Percentiles rank a stretch among this genome's conserved stretches.
Evolutionary conservation across 1,284 basidiomycete species (phyloP).

Genomic region (Ganoderma lingzhi): DNA sequence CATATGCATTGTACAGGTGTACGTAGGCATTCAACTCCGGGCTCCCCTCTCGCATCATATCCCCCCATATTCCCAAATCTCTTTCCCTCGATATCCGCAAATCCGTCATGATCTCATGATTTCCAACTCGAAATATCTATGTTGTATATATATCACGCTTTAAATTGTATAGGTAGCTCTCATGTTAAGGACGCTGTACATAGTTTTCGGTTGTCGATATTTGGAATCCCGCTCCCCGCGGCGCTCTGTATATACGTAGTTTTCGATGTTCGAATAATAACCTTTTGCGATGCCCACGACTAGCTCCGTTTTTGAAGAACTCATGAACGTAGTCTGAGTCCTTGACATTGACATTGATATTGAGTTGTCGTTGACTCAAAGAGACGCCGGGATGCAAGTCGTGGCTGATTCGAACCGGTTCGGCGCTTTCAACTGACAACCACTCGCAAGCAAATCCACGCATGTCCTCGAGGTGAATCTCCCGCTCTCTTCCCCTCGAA

Average conservation of each 20-base stretch:
- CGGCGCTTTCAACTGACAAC: slow-evolving; percentile 28
- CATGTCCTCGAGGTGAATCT: slow-evolving; percentile 29
- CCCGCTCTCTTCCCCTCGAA: not conserved
- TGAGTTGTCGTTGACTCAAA: too few relatives aligned
- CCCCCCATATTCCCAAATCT: not conserved
- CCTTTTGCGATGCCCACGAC: slow-evolving; percentile 1
- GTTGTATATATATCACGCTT: slow-evolving; percentile 27
- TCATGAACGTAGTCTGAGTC: not conserved
- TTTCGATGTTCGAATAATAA: slow-evolving; percentile 25
- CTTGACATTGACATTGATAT: too few relatives aligned
- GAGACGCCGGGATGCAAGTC: not conserved
- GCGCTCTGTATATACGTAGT: slow-evolving; percentile 22
- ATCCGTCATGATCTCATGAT: not conserved
- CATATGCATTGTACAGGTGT: slow-evolving; percentile 10
- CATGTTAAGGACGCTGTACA: slow-evolving; percentile 8
- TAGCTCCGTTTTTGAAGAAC: not conserved
- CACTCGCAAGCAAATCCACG: slow-evolving; percentile 20
- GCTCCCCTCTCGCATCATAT: not conserved
- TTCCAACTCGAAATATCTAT: slow-evolving; percentile 25
- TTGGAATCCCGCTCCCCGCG: slow-evolving; percentile 21
- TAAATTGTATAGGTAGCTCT: slow-evolving; percentile 21
- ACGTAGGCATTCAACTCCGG: slow-evolving; percentile 7
- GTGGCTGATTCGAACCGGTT: slow-evolving; percentile 32
- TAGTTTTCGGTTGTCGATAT: slow-evolving; percentile 24
- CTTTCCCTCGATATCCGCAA: not conserved